Percentiles rank a stretch among this genome's conserved stretches.
phyloP scores from a whole-genome alignment of 1,139 yeast species.

The Hansenula sp. region DNA sequence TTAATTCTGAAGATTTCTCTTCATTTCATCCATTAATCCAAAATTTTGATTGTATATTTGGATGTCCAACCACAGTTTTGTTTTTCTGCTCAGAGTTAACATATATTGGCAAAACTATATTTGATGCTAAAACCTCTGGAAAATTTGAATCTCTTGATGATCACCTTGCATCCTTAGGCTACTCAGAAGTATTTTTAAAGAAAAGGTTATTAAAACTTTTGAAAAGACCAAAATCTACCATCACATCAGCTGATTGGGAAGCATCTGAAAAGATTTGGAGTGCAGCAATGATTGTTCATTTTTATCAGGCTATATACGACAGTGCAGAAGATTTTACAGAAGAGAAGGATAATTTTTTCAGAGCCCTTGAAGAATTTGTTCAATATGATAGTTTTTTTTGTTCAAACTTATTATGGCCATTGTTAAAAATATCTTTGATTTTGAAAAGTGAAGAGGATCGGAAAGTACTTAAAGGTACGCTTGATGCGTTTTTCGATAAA shows the following conservation, averaged over 20 bases:
- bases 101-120: constrained; percentile 1
- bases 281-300: constrained; percentile 8
- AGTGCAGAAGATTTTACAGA: not conserved
- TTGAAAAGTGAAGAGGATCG: not conserved
- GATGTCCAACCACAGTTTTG: constrained; percentile 1
- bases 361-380: constrained; percentile 4
- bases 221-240: constrained; percentile 1
- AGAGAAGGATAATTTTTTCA: constrained; percentile 3
- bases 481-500: constrained; percentile 3
- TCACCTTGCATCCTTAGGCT: constrained; percentile 3
- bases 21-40: constrained; percentile 1
- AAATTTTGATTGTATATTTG: constrained; percentile 2
- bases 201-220: constrained; percentile 3
- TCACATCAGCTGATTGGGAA: constrained; percentile 5
- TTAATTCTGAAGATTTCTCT: not conserved
- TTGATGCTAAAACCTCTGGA: not conserved
- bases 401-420: constrained; percentile 9
- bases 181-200: not conserved
- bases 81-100: not conserved
- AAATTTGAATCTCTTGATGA: constrained; percentile 1
- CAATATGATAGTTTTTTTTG: constrained; percentile 7
- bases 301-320: constrained; percentile 5
- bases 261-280: constrained; percentile 7
- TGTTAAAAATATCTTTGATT: constrained; percentile 2
- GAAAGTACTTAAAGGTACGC: not conserved